Base-by-base conservation (phyloP, 768 basidiomycete species). In the Lyophyllum decastes region DNA sequence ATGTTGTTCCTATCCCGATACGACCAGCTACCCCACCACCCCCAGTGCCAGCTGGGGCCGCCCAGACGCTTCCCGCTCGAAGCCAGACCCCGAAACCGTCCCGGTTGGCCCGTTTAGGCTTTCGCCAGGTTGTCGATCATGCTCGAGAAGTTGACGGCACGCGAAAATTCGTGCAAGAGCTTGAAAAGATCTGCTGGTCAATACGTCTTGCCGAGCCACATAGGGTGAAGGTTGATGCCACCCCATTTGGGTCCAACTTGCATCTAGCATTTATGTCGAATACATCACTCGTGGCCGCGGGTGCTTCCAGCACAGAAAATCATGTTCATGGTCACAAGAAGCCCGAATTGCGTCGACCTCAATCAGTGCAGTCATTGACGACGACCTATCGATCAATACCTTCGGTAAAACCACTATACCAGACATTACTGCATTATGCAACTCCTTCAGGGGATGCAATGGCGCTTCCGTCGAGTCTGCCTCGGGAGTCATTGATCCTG, bases 61-160 rank as follows among this genome's bases (percentile, higher is more conserved):
- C 57, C 27, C 63, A 54, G 43, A 59, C 53, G 52, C 66, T 55
- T 30, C 68, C 60, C 49, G 62, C 40, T 62, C 60, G 68, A 34
- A 68, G 66, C 45, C 74, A 72, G 50, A 73, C 82, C 0, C 79
- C 82, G 10, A 86, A 83, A 61, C 76, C 75, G 4, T 83, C 81
- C 33, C 75, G 81, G 14, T 67, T 87, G 27, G 76, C 77, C 6
- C 77, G 77, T 46, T 68, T 86, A 12, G 85, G 82, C 1, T 84
- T 88, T 61, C 78, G 78, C 47, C 85, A 89, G 22, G 82, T 88
- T 12, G 87, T 89, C 0, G 88, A 90, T 33, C 79, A 84, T 55
- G 87, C 76, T 2, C 79, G 79, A 25, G 85, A 83, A 53, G 73
- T 76, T 40, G 82, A 85, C 43, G 81, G 85, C 48, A 69, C 72